A percentile compares a stretch with the other conserved stretches of the same genome.
phyloP scores from a whole-genome alignment of 306 rosid species.

The Elaeagnus macrophylla region DNA sequence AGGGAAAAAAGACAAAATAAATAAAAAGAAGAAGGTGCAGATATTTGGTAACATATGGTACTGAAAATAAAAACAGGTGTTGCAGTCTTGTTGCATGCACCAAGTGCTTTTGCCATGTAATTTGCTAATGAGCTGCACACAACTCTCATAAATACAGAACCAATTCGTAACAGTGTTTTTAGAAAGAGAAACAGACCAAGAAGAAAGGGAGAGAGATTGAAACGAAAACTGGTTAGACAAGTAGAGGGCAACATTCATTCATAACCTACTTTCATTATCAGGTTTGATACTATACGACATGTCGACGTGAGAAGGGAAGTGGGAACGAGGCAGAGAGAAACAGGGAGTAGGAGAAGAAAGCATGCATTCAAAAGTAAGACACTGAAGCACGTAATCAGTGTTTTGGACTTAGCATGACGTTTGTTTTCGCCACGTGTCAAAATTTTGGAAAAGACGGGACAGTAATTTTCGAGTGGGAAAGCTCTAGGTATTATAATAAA shows the following conservation, averaged over 20 bases:
- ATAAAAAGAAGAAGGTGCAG: constrained; percentile 6
- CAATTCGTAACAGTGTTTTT: too few relatives aligned
- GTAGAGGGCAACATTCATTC: background rate
- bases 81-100: background rate
- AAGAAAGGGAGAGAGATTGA: background rate
- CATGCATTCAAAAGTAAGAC: constrained; percentile 35
- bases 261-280: constrained; percentile 1
- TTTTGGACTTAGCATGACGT: constrained; percentile 31
- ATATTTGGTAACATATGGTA: constrained; percentile 14
- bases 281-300: background rate
- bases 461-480: background rate
- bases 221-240: background rate
- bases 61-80: constrained; percentile 21
- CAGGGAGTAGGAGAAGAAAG: constrained; percentile 19
- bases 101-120: background rate
- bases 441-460: background rate
- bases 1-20: too few relatives aligned
- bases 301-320: background rate
- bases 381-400: constrained; percentile 40
- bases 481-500: background rate
- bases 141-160: too few relatives aligned
- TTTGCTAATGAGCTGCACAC: too few relatives aligned
- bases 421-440: constrained; percentile 32
- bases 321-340: constrained; percentile 3
- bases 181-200: constrained; percentile 1